phyloP scores from a whole-genome alignment of 768 basidiomycete genomes.

The Boletus vermiculosoides region DNA sequence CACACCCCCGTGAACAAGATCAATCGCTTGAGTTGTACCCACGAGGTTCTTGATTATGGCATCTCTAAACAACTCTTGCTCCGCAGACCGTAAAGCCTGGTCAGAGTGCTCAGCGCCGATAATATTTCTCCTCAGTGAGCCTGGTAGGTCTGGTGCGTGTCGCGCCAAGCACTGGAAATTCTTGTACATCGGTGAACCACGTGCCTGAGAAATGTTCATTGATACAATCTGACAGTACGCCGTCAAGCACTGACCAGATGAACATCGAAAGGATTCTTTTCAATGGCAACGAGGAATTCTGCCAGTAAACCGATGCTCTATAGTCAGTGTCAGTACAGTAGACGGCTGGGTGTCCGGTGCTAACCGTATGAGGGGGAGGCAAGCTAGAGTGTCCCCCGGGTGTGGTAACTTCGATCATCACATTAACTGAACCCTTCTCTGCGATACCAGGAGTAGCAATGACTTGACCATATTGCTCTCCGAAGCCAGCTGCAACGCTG shows the following conservation, averaged over 20 bases:
- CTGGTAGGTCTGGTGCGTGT: conserved; percentile 55
- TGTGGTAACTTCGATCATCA: conserved; percentile 60
- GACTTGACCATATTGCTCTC: conserved; percentile 48
- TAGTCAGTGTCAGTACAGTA: conserved; percentile 9
- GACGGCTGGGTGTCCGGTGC: conserved; percentile 8
- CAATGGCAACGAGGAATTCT: conserved; percentile 63
- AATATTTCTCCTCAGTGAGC: conserved; percentile 46
- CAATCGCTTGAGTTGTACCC: conserved; percentile 76
- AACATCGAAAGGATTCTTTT: conserved; percentile 57
- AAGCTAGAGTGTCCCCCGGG: conserved; percentile 86
- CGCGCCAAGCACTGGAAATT: conserved; percentile 65
- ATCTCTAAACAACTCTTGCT: conserved; percentile 44
- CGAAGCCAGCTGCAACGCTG: conserved; percentile 44
- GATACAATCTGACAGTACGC: not conserved
- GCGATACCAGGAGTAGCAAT: conserved; percentile 64
- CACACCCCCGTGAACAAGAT: conserved; percentile 64
- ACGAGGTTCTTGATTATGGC: conserved; percentile 44
- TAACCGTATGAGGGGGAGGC: conserved; percentile 77
- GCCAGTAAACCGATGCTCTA: conserved; percentile 84
- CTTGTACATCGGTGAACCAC: conserved; percentile 56
- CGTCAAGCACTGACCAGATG: conserved; percentile 43
- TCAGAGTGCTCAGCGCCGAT: conserved; percentile 48
- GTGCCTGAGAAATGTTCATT: conserved; percentile 36
- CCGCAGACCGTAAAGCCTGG: conserved; percentile 49
- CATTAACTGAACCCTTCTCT: conserved; percentile 72